phyloP scores from a whole-genome alignment of 768 basidiomycete genomes.

The Leccinum pellstonianum region DNA sequence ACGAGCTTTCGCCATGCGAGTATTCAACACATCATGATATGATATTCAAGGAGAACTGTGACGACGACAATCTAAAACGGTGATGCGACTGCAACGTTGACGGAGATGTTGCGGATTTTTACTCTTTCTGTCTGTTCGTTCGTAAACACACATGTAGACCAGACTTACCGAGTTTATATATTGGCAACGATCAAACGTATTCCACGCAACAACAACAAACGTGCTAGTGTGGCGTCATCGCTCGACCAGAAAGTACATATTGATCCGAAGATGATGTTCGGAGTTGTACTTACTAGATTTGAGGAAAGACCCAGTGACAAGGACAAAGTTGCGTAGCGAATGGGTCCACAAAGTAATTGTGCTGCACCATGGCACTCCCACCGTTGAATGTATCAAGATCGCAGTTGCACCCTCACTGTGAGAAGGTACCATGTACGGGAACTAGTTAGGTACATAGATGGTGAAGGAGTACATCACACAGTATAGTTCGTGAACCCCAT shows the following conservation, averaged over 20 bases:
- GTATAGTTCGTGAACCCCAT: slow-evolving; percentile 7
- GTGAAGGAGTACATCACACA: not conserved
- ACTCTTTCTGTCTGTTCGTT: not conserved
- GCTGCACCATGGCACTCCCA: too few relatives aligned
- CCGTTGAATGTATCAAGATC: too few relatives aligned
- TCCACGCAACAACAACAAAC: too few relatives aligned
- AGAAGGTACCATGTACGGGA: not conserved
- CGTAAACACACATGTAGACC: not conserved
- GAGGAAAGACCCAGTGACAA: too few relatives aligned
- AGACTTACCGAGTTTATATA: not conserved
- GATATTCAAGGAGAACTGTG: not conserved
- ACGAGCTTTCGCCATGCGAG: not conserved
- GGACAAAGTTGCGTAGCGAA: not conserved
- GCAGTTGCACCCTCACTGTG: not conserved
- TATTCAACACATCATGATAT: not conserved
- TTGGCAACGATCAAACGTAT: not conserved
- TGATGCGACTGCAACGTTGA: not conserved
- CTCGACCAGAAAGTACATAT: too few relatives aligned
- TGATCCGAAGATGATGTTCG: not conserved
- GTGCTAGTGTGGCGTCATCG: too few relatives aligned
- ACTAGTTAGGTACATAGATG: not conserved
- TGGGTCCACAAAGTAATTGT: too few relatives aligned
- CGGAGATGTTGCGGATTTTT: not conserved
- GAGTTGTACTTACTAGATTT: not conserved
- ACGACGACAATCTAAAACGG: not conserved